These are phyloP conservation scores for Solanum okadae DNA, from an alignment of 257 asterid genomes.

Conservation along the genomic window DNA sequence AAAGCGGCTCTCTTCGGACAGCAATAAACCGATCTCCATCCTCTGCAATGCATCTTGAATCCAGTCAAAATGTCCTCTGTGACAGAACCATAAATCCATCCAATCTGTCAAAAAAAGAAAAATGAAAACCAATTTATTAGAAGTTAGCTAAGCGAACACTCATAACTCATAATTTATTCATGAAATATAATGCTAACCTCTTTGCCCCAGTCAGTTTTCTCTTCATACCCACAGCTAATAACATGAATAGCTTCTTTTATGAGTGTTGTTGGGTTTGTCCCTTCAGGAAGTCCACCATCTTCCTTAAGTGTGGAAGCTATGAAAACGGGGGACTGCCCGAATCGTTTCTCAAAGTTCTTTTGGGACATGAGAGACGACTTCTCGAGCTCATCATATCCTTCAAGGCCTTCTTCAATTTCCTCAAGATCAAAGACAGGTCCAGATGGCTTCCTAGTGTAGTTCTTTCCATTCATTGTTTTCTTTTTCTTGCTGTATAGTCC, in stretches of 20 bases:
- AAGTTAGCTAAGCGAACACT: neutral
- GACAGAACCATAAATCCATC: conserved; percentile 82
- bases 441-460: conserved; percentile 44
- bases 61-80: conserved; percentile 86
- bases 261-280: conserved; percentile 47
- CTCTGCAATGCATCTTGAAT: conserved; percentile 91
- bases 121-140: neutral
- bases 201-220: conserved; percentile 91
- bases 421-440: conserved; percentile 59
- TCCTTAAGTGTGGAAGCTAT: conserved; percentile 74
- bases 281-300: conserved; percentile 76
- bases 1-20: conserved; percentile 71
- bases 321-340: conserved; percentile 79
- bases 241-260: conserved; percentile 87
- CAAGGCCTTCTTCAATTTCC: conserved; percentile 84
- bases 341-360: conserved; percentile 68
- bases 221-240: conserved; percentile 79
- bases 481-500: conserved; percentile 46
- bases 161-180: neutral
- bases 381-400: conserved; percentile 82
- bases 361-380: conserved; percentile 88
- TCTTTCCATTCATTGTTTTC: conserved; percentile 54
- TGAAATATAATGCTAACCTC: conserved; percentile 32
- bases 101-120: conserved; percentile 40
- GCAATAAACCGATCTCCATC: conserved; percentile 77